Base-by-base conservation (phyloP, 768 basidiomycete genomes). In the Suillus subaureus region DNA sequence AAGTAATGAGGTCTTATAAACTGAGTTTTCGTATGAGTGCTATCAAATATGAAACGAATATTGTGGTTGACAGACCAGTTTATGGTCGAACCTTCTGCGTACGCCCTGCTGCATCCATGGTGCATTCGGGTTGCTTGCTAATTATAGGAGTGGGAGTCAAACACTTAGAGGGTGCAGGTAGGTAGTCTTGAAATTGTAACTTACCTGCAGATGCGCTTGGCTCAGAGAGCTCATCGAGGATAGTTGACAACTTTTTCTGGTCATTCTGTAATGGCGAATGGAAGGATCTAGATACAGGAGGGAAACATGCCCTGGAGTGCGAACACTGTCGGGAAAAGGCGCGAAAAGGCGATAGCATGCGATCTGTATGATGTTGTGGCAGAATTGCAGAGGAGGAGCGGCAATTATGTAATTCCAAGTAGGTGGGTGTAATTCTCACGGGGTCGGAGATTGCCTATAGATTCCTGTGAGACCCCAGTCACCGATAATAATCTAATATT, bases 1-100 rank as follows among this genome's bases (percentile, higher is more conserved):
- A 84, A 80, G 67, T 82, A 78, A 64, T 78, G 73, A 12, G 86
- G 86, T 26, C 78, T 78, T 54, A 86, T 71, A 70, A 85, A 84
- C 86, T 87, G 63, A 21, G 3, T 26, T 63, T 31, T 26, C 6
- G 61, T 28, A 35, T 62, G n/a, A 62, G 54, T 16, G 11, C 18
- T 28, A 61, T 64, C n/a, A 4, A 11, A 15, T 18, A 23, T 6
- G 61, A 31, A 11, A 62, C 21, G 54, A 35, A 4, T 2, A 16
- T 3, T 6, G 21, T 26, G 0, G 11, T 40, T 39, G n/a, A 7
- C 74, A 4, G 37, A 77, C 76, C 62, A 77, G 39, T 37, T 70
- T 69, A 1, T 69, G 31, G 0, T 69, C 8, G 42, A 77, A 76
- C 64, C 68, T 70, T 57, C 75, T 76, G 58, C 74, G 77, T n/a